phyloP scores from a whole-genome alignment of 1,139 yeast genomes.

The Candida labiduridarum region DNA sequence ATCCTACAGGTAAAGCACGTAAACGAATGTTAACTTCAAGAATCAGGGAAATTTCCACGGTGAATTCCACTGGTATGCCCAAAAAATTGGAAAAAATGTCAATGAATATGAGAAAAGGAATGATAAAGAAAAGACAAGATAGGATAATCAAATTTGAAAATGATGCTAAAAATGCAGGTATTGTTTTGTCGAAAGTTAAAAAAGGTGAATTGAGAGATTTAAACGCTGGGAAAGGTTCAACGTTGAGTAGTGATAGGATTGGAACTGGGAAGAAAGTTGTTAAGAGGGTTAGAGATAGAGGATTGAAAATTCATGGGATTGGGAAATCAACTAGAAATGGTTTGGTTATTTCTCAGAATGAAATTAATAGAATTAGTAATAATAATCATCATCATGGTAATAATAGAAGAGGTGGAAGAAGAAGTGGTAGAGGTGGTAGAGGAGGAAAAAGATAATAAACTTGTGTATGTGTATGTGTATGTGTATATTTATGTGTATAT shows the following conservation, averaged over 20 bases:
- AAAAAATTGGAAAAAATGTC: slow-evolving; percentile 76
- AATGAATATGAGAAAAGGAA: slow-evolving; percentile 84
- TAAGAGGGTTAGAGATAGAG: slow-evolving; percentile 62
- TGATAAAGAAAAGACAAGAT: slow-evolving; percentile 58
- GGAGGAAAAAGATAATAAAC: slow-evolving; percentile 12
- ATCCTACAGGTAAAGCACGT: slow-evolving; percentile 80
- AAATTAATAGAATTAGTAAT: slow-evolving; percentile 53
- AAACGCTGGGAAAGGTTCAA: slow-evolving; percentile 57
- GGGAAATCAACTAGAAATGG: slow-evolving; percentile 87
- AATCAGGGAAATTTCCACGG: slow-evolving; percentile 55
- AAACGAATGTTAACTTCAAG: slow-evolving; percentile 73
- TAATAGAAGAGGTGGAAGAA: slow-evolving; percentile 1
- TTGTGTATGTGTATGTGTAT: neutral
- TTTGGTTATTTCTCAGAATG: slow-evolving; percentile 68
- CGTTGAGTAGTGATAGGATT: slow-evolving; percentile 55
- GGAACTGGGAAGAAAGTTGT: slow-evolving; percentile 49
- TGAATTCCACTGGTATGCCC: slow-evolving; percentile 48
- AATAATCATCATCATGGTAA: neutral
- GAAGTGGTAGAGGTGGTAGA: slow-evolving; percentile 4
- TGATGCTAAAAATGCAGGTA: slow-evolving; percentile 88
- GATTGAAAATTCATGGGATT: slow-evolving; percentile 73
- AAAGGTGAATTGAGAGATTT: slow-evolving; percentile 65
- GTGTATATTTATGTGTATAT: neutral
- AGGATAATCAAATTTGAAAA: slow-evolving; percentile 62
- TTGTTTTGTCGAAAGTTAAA: slow-evolving; percentile 65